These are phyloP conservation scores for Globisporangium ultimum DNA, from an alignment of 352 stramenopile species.

Conservation along the genomic window DNA sequence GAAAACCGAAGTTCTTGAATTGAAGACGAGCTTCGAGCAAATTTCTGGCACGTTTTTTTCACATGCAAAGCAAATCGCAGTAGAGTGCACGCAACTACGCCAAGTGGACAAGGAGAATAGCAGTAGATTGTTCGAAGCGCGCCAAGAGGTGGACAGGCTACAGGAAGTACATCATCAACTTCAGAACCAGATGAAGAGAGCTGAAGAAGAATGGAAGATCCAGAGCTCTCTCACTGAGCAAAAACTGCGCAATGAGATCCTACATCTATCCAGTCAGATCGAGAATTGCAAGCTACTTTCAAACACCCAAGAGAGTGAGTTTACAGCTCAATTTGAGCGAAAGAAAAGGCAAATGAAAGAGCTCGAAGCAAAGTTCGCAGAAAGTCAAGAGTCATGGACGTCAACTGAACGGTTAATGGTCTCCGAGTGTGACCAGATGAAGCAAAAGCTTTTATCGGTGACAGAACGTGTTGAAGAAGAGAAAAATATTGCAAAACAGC, in stretches of 20 bases:
- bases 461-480: constrained; percentile 42
- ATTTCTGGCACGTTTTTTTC: constrained; percentile 12
- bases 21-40: constrained; percentile 39
- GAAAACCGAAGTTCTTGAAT: constrained; percentile 26
- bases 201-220: constrained; percentile 37
- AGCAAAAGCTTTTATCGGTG: constrained; percentile 43
- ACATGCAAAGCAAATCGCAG: constrained; percentile 18
- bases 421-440: constrained; percentile 45
- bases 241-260: constrained; percentile 61
- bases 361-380: constrained; percentile 32
- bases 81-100: constrained; percentile 20
- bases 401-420: constrained; percentile 29
- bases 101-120: constrained; percentile 8
- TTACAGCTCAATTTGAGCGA: constrained; percentile 24
- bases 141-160: constrained; percentile 19
- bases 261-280: constrained; percentile 52
- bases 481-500: constrained; percentile 24
- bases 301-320: constrained; percentile 30
- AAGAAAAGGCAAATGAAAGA: constrained; percentile 30
- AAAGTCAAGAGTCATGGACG: constrained; percentile 34
- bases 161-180: constrained; percentile 14
- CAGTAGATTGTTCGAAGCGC: constrained; percentile 16
- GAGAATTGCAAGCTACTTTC: constrained; percentile 43
- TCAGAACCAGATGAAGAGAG: constrained; percentile 24
- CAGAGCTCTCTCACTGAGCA: constrained; percentile 45